Evolutionary conservation across 2,329 filamentous ascomycete genomes (phyloP).

Genomic region (Colletotrichum eleusines): DNA sequence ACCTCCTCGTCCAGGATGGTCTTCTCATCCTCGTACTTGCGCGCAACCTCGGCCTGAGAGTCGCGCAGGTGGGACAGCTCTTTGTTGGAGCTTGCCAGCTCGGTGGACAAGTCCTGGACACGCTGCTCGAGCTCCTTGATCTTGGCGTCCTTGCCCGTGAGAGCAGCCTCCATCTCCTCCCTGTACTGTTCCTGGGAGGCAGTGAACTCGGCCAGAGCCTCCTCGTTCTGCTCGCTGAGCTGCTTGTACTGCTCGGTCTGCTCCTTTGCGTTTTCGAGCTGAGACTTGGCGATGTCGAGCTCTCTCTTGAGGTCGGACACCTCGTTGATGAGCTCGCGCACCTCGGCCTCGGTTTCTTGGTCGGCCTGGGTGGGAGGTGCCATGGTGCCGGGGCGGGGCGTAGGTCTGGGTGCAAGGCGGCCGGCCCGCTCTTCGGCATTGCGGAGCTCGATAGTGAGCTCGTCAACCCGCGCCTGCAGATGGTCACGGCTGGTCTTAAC

Average conservation of each 20-base stretch:
- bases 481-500: slow-evolving; percentile 91
- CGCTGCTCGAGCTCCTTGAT: slow-evolving; percentile 87
- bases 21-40: slow-evolving; percentile 85
- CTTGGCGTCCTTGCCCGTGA: slow-evolving; percentile 82
- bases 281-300: slow-evolving; percentile 82
- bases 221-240: slow-evolving; percentile 88
- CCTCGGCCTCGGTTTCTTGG: slow-evolving; percentile 68
- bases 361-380: slow-evolving; percentile 59
- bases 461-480: slow-evolving; percentile 87
- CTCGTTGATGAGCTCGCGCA: slow-evolving; percentile 86
- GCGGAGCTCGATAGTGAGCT: slow-evolving; percentile 87
- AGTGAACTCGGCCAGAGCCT: slow-evolving; percentile 83
- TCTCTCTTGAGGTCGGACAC: slow-evolving; percentile 89
- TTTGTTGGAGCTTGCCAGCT: slow-evolving; percentile 83
- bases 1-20: slow-evolving; percentile 82
- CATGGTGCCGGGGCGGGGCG: slow-evolving; percentile 65
- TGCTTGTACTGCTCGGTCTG: slow-evolving; percentile 90
- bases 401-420: slow-evolving; percentile 83
- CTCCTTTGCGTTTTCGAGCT: slow-evolving; percentile 83
- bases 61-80: slow-evolving; percentile 86
- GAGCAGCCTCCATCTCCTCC: slow-evolving; percentile 82
- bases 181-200: slow-evolving; percentile 87
- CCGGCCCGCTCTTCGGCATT: slow-evolving; percentile 90
- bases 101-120: slow-evolving; percentile 83
- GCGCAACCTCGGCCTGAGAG: slow-evolving; percentile 79